These are phyloP conservation scores for Globisporangium radiosum DNA, from an alignment of 352 stramenopile species.

Conservation along the genomic window DNA sequence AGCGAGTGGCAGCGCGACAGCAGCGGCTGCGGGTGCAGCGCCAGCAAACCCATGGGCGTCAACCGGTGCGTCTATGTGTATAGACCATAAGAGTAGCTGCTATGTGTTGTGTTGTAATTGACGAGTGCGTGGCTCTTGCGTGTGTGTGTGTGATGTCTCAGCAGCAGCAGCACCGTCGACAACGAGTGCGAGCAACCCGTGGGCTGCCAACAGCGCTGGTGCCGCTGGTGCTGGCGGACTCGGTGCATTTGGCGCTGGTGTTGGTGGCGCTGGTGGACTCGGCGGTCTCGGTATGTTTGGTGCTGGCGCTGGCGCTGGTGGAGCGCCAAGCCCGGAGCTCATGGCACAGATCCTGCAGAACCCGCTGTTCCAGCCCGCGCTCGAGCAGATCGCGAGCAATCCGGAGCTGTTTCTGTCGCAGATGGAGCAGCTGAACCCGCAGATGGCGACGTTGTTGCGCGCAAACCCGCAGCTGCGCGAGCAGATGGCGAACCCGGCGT, in stretches of 20 bases:
- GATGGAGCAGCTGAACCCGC: slow-evolving; percentile 87
- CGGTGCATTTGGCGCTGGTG: too few relatives aligned
- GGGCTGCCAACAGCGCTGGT: background rate
- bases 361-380: slow-evolving; percentile 76
- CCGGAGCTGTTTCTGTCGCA: slow-evolving; percentile 71
- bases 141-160: too few relatives aligned
- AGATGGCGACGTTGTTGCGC: slow-evolving; percentile 82
- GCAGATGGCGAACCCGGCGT: slow-evolving; percentile 88
- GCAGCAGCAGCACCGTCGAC: too few relatives aligned
- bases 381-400: slow-evolving; percentile 81
- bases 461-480: slow-evolving; percentile 85
- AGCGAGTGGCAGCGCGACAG: slow-evolving; percentile 11
- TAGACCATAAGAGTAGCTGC: background rate
- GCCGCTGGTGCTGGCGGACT: too few relatives aligned
- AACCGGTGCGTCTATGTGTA: slow-evolving; percentile 2
- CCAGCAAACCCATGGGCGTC: slow-evolving; percentile 56
- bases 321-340: slow-evolving; percentile 54
- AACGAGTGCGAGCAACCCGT: slow-evolving; percentile 2
- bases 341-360: slow-evolving; percentile 85
- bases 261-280: too few relatives aligned
- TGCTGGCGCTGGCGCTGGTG: slow-evolving; percentile 12
- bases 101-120: too few relatives aligned
- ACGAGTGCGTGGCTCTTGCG: too few relatives aligned
- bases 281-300: slow-evolving; percentile 6
- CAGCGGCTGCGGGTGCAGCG: slow-evolving; percentile 15